A percentile compares a stretch with the other conserved stretches of the same genome.
Conservation (phyloP, 2,329 filamentous ascomycete genomes). For the Parastagonospora nodorum region DNA sequence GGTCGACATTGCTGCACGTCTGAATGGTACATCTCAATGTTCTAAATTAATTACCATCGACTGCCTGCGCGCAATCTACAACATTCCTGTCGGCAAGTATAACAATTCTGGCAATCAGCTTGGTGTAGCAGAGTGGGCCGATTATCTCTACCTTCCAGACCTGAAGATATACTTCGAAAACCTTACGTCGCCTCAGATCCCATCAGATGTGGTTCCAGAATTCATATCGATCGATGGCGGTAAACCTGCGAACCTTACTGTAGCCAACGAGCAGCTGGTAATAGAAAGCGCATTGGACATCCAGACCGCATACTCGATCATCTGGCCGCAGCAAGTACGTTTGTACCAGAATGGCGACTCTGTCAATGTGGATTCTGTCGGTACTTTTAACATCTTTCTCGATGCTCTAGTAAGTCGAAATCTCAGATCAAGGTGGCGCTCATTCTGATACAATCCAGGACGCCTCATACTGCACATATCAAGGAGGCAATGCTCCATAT, state of each 20-base stretch:
- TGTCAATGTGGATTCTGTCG: constrained; percentile 15
- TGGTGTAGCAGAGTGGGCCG: constrained; percentile 51
- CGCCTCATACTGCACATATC: constrained; percentile 24
- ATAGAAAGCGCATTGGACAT: constrained; percentile 23
- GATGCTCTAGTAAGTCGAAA: constrained; percentile 15
- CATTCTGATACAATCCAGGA: constrained; percentile 12
- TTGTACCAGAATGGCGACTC: constrained; percentile 23
- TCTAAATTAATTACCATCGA: constrained; percentile 16
- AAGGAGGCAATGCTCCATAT: constrained; percentile 20
- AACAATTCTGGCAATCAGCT: constrained; percentile 22
- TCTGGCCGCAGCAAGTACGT: constrained; percentile 19
- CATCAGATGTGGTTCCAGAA: constrained; percentile 23
- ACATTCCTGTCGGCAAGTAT: constrained; percentile 21
- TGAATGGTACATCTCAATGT: constrained; percentile 10
- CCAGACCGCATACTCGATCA: constrained; percentile 23
- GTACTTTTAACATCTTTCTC: constrained; percentile 22
- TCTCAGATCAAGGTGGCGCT: not conserved
- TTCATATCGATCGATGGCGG: constrained; percentile 36
- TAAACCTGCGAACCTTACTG: constrained; percentile 49
- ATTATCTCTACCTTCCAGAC: constrained; percentile 52
- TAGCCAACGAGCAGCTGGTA: constrained; percentile 43
- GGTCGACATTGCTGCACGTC: constrained; percentile 7
- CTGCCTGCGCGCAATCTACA: constrained; percentile 26
- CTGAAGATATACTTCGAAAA: constrained; percentile 50
- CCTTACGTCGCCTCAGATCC: constrained; percentile 31